Evolutionary conservation across 2,329 filamentous ascomycete species (phyloP).

Genomic region (Phialocephala subalpina): DNA sequence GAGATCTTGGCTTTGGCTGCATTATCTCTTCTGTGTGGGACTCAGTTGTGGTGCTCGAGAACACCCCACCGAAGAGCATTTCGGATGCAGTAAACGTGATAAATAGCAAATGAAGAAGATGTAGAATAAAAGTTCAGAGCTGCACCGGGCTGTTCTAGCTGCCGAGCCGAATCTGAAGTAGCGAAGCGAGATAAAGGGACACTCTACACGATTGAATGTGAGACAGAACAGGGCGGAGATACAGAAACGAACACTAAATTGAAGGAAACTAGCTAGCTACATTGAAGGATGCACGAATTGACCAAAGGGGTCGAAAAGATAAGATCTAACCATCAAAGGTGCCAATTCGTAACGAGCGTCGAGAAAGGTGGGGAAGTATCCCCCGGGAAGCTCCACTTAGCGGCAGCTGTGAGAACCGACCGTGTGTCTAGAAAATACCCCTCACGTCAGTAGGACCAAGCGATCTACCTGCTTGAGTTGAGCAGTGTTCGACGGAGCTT

Average conservation of each 20-base stretch:
- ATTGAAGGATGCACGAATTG: neutral
- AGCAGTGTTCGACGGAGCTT: neutral
- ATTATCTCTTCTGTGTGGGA: neutral
- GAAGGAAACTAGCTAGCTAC: constrained; percentile 9
- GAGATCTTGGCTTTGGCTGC: neutral
- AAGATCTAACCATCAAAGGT: constrained; percentile 2
- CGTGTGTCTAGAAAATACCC: neutral
- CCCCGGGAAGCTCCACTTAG: neutral
- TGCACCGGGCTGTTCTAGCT: too few relatives aligned
- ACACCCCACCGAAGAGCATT: too few relatives aligned
- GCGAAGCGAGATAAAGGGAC: neutral
- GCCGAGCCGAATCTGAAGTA: too few relatives aligned
- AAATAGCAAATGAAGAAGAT: too few relatives aligned
- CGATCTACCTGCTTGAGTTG: neutral
- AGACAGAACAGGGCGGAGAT: neutral
- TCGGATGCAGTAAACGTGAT: too few relatives aligned
- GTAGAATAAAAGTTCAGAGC: too few relatives aligned
- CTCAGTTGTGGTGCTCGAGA: neutral
- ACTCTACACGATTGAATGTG: neutral
- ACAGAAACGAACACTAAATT: neutral
- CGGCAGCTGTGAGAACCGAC: neutral
- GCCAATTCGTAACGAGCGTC: neutral
- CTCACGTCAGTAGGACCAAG: too few relatives aligned
- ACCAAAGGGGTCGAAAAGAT: neutral
- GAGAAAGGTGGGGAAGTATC: neutral